phyloP scores from a whole-genome alignment of 129 eudicot genomes.

The Solidago caesia region DNA sequence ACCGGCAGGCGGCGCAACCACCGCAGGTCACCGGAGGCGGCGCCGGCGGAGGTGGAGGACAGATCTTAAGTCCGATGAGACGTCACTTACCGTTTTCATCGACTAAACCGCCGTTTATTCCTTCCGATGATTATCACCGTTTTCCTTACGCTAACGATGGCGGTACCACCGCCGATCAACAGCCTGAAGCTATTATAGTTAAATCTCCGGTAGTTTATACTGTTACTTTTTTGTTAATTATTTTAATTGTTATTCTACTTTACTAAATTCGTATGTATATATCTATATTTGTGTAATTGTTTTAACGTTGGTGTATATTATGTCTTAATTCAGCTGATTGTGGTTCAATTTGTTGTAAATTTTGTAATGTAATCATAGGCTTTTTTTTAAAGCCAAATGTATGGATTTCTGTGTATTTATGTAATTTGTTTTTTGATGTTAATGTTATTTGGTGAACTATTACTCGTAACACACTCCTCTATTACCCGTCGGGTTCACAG shows the following conservation, averaged over 20 bases:
- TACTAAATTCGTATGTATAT: neutral
- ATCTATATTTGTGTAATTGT: neutral
- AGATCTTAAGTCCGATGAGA: conserved; percentile 53
- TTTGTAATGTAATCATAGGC: no score
- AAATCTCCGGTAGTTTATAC: conserved; percentile 66
- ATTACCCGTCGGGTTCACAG: no score
- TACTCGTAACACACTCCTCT: no score
- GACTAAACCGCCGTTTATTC: conserved; percentile 66
- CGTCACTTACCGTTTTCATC: conserved; percentile 68
- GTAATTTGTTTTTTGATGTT: neutral
- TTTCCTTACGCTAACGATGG: conserved; percentile 44
- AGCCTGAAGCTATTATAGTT: conserved; percentile 58
- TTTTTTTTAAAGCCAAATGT: no score
- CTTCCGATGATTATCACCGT: conserved; percentile 69
- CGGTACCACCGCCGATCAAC: conserved; percentile 40
- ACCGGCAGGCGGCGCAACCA: conserved; percentile 48
- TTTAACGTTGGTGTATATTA: conserved; percentile 1
- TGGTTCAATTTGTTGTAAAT: conserved; percentile 11
- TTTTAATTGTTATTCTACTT: conserved; percentile 1
- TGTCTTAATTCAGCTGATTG: conserved; percentile 14
- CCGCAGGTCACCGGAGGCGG: conserved; percentile 34
- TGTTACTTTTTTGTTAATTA: conserved; percentile 7
- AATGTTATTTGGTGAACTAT: neutral
- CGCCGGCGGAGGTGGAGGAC: conserved; percentile 42
- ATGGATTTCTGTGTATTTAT: neutral